Percentiles rank a stretch among this genome's conserved stretches.
Evolutionary conservation across 441 rosid species (phyloP).

Genomic region (Croton setiger): DNA sequence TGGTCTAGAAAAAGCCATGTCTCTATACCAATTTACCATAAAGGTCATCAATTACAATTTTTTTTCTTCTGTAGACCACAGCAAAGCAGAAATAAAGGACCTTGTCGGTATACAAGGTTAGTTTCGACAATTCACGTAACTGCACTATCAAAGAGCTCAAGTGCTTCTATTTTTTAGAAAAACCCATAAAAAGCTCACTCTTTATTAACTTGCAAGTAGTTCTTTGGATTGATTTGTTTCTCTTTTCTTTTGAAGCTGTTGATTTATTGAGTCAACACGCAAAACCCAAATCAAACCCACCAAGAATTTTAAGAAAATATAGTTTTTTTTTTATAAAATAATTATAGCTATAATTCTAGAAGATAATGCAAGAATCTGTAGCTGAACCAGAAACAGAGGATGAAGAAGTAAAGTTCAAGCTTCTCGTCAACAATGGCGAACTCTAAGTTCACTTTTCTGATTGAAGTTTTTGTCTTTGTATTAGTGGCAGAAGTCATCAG

Average conservation of each 20-base stretch:
- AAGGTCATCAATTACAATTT: background rate
- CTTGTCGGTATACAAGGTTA: conserved; percentile 13
- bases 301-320: background rate
- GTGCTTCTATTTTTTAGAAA: background rate
- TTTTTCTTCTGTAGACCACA: background rate
- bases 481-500: conserved; percentile 21
- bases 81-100: background rate
- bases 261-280: conserved; percentile 19
- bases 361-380: conserved; percentile 75
- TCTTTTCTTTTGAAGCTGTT: conserved; percentile 9
- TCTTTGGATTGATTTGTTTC: conserved; percentile 9
- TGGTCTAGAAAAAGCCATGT: conserved; percentile 13
- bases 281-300: conserved; percentile 19
- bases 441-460: conserved; percentile 39
- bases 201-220: background rate
- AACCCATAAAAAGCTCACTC: background rate
- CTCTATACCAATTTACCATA: conserved; percentile 11
- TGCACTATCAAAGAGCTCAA: background rate
- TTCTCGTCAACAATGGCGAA: conserved; percentile 56
- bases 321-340: background rate
- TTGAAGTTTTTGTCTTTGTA: conserved; percentile 29
- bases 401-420: conserved; percentile 38
- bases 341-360: conserved; percentile 10
- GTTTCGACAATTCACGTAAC: background rate
- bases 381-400: conserved; percentile 50